Percentiles rank a stretch among this genome's conserved stretches.
Conservation (phyloP, 73 alveolate species). For the Paraurostyla sp. region DNA sequence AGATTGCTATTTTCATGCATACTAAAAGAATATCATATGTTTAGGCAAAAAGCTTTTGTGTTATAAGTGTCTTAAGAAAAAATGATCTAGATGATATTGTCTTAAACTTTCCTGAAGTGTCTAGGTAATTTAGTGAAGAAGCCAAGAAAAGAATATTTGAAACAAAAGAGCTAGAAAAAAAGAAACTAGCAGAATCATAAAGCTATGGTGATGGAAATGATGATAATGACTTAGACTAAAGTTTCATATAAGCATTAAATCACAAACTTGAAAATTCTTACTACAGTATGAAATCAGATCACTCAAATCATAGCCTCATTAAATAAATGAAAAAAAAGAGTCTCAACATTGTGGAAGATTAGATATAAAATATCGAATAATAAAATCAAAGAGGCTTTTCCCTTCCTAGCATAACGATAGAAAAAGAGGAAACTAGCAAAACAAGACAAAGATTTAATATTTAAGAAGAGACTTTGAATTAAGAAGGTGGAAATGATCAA, state of each 20-base stretch:
- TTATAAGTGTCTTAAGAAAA: conserved; percentile 57
- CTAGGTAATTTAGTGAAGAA: conserved; percentile 58
- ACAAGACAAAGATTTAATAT: no score
- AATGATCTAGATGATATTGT: conserved; percentile 60
- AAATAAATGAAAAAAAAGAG: not conserved
- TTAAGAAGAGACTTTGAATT: no score
- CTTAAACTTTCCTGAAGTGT: conserved; percentile 59
- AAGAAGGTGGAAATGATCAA: no score
- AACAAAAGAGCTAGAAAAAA: conserved; percentile 13
- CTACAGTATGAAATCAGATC: not conserved
- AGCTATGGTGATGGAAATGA: not conserved
- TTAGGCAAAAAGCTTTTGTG: conserved; percentile 72
- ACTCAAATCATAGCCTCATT: not conserved
- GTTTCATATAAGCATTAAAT: not conserved
- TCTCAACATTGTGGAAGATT: not conserved
- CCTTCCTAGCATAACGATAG: no score
- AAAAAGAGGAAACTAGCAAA: no score
- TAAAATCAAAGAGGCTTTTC: no score
- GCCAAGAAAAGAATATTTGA: conserved; percentile 35
- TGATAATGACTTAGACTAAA: conserved; percentile 2
- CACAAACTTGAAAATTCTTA: not conserved
- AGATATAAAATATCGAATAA: no score
- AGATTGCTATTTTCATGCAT: conserved; percentile 73
- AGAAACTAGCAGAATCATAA: not conserved
- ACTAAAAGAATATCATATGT: conserved; percentile 70